phyloP scores from a whole-genome alignment of 2,329 filamentous ascomycete species.

The Aspergillus unguis region DNA sequence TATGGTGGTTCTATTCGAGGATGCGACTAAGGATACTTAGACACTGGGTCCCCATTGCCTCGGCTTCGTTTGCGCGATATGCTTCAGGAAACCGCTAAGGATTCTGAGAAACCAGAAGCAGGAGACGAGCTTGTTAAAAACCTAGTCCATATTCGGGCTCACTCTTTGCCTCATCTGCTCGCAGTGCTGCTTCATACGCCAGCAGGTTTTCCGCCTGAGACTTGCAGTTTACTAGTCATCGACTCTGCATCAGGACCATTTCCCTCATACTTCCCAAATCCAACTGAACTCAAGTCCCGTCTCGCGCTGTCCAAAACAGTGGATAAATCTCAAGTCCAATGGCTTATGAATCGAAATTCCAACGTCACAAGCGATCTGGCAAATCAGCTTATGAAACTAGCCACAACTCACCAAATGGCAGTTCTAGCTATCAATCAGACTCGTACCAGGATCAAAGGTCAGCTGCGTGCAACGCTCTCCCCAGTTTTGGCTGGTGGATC shows the following conservation, averaged over 20 bases:
- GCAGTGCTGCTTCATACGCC: slow-evolving; percentile 70
- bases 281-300: slow-evolving; percentile 35
- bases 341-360: slow-evolving; percentile 42
- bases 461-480: slow-evolving; percentile 63
- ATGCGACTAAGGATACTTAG: slow-evolving; percentile 28
- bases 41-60: slow-evolving; percentile 51
- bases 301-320: slow-evolving; percentile 29
- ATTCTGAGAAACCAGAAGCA: slow-evolving; percentile 10
- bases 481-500: slow-evolving; percentile 70
- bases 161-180: slow-evolving; percentile 63
- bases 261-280: slow-evolving; percentile 70
- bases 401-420: slow-evolving; percentile 68
- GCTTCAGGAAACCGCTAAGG: slow-evolving; percentile 25
- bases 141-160: slow-evolving; percentile 63
- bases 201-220: slow-evolving; percentile 57
- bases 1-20: not conserved
- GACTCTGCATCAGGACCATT: slow-evolving; percentile 75
- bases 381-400: slow-evolving; percentile 63
- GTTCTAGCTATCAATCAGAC: slow-evolving; percentile 76
- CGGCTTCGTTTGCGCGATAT: slow-evolving; percentile 48
- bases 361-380: slow-evolving; percentile 66
- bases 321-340: slow-evolving; percentile 41
- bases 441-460: slow-evolving; percentile 72
- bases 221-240: slow-evolving; percentile 68
- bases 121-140: slow-evolving; percentile 41